Evolutionary conservation across 1,284 basidiomycete species (phyloP).

Genomic region (Somion occarium): DNA sequence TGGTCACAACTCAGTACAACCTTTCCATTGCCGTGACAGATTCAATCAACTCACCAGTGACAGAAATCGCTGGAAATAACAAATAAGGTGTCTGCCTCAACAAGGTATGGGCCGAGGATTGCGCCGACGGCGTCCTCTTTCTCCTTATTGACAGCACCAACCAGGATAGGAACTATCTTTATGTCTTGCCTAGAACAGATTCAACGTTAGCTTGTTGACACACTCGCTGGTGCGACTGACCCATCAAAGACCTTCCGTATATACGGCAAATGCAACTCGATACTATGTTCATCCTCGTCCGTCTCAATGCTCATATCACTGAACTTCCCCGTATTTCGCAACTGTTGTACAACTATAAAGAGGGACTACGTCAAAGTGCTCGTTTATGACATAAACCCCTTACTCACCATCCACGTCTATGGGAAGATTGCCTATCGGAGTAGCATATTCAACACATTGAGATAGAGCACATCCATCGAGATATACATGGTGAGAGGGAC

Average conservation of each 20-base stretch:
- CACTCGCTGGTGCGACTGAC: slow-evolving; percentile 43
- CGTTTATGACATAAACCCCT: too few relatives aligned
- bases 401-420: slow-evolving; percentile 75
- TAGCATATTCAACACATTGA: slow-evolving; percentile 70
- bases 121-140: slow-evolving; percentile 63
- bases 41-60: slow-evolving; percentile 69
- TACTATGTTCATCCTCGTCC: slow-evolving; percentile 95
- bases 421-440: slow-evolving; percentile 81
- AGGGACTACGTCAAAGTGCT: neutral
- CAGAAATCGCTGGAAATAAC: slow-evolving; percentile 97
- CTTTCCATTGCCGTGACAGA: neutral
- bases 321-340: slow-evolving; percentile 71
- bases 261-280: slow-evolving; percentile 98
- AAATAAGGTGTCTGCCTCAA: slow-evolving; percentile 75
- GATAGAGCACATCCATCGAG: slow-evolving; percentile 87
- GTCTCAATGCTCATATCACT: slow-evolving; percentile 58
- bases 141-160: slow-evolving; percentile 72
- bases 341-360: slow-evolving; percentile 59
- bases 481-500: slow-evolving; percentile 93
- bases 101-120: slow-evolving; percentile 78
- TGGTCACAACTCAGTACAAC: slow-evolving; percentile 26
- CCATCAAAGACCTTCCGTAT: slow-evolving; percentile 83
- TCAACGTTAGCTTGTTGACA: neutral
- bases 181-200: slow-evolving; percentile 56
- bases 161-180: slow-evolving; percentile 85